phyloP scores from a whole-genome alignment of 768 basidiomycete genomes.

The Amanita phalloides region DNA sequence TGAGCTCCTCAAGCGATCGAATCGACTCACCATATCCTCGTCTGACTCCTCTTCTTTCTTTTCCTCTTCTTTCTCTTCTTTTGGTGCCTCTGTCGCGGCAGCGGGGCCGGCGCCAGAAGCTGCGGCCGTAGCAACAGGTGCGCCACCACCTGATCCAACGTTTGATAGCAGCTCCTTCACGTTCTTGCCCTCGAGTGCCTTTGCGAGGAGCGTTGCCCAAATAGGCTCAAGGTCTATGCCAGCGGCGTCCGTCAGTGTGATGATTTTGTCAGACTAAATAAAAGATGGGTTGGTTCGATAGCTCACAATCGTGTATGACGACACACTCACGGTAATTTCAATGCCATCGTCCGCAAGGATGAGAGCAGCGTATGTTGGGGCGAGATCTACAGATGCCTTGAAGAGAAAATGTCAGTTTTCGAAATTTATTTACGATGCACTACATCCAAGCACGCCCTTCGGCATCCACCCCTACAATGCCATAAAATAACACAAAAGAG shows the following conservation, averaged over 20 bases:
- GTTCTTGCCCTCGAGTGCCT: constrained; percentile 97
- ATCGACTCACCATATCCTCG: constrained; percentile 70
- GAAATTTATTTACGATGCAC: background rate
- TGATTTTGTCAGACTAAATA: constrained; percentile 87
- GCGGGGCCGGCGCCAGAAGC: constrained; percentile 47
- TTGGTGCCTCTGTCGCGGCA: constrained; percentile 60
- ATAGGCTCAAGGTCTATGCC: constrained; percentile 86
- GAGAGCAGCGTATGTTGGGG: constrained; percentile 92
- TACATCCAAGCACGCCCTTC: constrained; percentile 12
- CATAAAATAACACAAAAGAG: constrained; percentile 9
- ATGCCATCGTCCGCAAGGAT: constrained; percentile 96
- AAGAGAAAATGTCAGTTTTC: background rate
- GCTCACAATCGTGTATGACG: background rate
- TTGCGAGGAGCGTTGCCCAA: constrained; percentile 95
- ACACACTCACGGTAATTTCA: constrained; percentile 84
- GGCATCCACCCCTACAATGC: constrained; percentile 17
- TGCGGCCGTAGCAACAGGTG: constrained; percentile 54
- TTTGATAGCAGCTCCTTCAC: constrained; percentile 92
- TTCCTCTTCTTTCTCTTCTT: constrained; percentile 76
- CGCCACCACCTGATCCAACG: constrained; percentile 89
- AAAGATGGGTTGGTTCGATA: background rate
- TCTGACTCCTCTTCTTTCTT: constrained; percentile 86
- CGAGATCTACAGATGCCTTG: constrained; percentile 62
- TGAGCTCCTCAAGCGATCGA: background rate
- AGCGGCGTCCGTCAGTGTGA: constrained; percentile 76